phyloP scores from a whole-genome alignment of 305 asterid genomes.

The Petunia hybrid region DNA sequence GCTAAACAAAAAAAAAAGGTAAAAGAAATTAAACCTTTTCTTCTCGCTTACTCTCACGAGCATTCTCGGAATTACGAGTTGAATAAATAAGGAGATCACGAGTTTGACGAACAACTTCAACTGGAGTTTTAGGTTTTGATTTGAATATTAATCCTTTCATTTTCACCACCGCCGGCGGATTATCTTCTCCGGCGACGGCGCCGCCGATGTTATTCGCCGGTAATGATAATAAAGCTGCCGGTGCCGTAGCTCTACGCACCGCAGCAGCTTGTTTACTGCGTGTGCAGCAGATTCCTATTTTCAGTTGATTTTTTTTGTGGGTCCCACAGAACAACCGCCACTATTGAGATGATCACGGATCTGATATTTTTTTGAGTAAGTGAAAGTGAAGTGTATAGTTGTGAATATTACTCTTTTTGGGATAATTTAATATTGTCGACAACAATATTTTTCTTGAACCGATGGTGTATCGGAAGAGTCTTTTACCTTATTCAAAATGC shows the following conservation, averaged over 20 bases:
- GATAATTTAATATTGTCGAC: too few species aligned
- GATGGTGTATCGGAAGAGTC: too few species aligned
- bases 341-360: background rate
- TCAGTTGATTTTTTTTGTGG: slow-evolving; percentile 31
- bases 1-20: slow-evolving; percentile 9
- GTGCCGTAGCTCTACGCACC: slow-evolving; percentile 54
- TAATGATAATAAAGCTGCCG: background rate
- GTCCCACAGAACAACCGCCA: background rate
- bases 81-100: slow-evolving; percentile 83
- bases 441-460: too few species aligned
- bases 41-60: slow-evolving; percentile 78
- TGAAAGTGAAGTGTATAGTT: background rate
- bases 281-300: slow-evolving; percentile 77
- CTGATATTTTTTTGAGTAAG: background rate
- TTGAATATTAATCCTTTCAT: slow-evolving; percentile 80
- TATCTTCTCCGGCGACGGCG: slow-evolving; percentile 31
- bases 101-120: slow-evolving; percentile 78
- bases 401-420: too few species aligned
- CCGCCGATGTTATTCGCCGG: slow-evolving; percentile 2
- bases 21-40: slow-evolving; percentile 60
- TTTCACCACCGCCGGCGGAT: slow-evolving; percentile 42
- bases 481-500: too few species aligned
- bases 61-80: slow-evolving; percentile 52
- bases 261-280: slow-evolving; percentile 40
- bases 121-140: slow-evolving; percentile 86